These are phyloP conservation scores for Hypocreales sp. DNA, from an alignment of 2,329 filamentous ascomycete species.

Conservation along the genomic window DNA sequence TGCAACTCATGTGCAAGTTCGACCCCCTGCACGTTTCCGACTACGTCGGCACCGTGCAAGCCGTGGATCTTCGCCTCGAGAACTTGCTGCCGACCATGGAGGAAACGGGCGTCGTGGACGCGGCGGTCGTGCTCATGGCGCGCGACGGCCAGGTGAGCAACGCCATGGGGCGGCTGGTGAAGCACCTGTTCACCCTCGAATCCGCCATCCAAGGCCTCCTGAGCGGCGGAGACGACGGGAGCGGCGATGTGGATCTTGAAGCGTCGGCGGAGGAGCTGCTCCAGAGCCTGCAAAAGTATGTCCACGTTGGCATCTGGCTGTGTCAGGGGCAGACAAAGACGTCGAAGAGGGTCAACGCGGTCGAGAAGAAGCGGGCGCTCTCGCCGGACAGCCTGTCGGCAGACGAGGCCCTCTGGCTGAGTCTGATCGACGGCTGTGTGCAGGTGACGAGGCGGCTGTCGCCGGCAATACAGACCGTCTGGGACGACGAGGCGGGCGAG, in stretches of 20 bases:
- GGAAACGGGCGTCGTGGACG: conserved; percentile 77
- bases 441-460: conserved; percentile 50
- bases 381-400: conserved; percentile 28
- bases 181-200: conserved; percentile 66
- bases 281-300: conserved; percentile 71
- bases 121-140: conserved; percentile 79
- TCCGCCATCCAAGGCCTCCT: conserved; percentile 63
- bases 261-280: conserved; percentile 61
- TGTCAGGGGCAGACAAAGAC: conserved; percentile 73
- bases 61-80: conserved; percentile 64
- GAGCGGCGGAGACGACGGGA: conserved; percentile 39
- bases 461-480: conserved; percentile 28
- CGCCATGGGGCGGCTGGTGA: conserved; percentile 74
- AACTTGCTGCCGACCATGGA: conserved; percentile 78
- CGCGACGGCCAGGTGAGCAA: conserved; percentile 69
- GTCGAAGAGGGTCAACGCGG: conserved; percentile 25
- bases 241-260: conserved; percentile 32
- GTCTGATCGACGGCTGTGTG: conserved; percentile 43
- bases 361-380: conserved; percentile 33
- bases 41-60: conserved; percentile 64
- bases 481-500: conserved; percentile 24
- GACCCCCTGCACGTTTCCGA: conserved; percentile 70
- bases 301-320: conserved; percentile 86
- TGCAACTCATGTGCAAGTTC: conserved; percentile 81
- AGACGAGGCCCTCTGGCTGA: conserved; percentile 44